Base-by-base conservation (phyloP, 2,329 filamentous ascomycete genomes). In the Akanthomyces lecanii region DNA sequence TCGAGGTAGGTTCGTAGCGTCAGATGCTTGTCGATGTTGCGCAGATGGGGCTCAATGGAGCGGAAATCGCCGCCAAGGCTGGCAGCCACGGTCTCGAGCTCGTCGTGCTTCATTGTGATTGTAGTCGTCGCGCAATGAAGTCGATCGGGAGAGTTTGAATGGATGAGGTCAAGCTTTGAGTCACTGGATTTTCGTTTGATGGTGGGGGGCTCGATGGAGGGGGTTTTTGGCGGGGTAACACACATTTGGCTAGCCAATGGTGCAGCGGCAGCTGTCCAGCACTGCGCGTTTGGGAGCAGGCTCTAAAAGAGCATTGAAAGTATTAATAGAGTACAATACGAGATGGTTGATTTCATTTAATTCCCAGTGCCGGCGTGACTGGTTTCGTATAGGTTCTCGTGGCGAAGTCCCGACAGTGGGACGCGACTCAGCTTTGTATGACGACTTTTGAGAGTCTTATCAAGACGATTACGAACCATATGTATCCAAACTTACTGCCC, bases 1-100 rank as follows among this genome's bases (percentile, higher is more conserved):
- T 91, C 85, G 68, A 97, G 83, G 77, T 95, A 95, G 16, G 91
- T 91, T 70, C 94, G 89, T 38, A 97, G 86, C 4, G 88, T 91
- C 65, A 98, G 84, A 79, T 96, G 90, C 74, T 91, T 90, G 76
- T 97, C 92, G 66, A 97, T 86, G 68, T 90, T 87, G 69, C 84
- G 81, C 62, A 96, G 84, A 64, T 87, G 82, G 30, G 86, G 84
- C 72, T 95, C 91, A 67, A 93, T 87, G 64, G 88, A 81, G 78
- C 95, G 96, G 79, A 96, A 95, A 76, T 97, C 91, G 45, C 80
- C 81, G 64, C 78, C 75, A 65, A 87, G 77, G 68, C 79, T 78
- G 70, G 75, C 76, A 65, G 81, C 77, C 56, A 86, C 75, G 62
- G 79, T 74, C 65, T 80, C 76, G 67, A 86, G 77, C 74, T 85